Percentiles rank a stretch among this genome's conserved stretches.
Evolutionary conservation across 129 eudicot genomes (phyloP).

Genomic region (Flaveria linearis): DNA sequence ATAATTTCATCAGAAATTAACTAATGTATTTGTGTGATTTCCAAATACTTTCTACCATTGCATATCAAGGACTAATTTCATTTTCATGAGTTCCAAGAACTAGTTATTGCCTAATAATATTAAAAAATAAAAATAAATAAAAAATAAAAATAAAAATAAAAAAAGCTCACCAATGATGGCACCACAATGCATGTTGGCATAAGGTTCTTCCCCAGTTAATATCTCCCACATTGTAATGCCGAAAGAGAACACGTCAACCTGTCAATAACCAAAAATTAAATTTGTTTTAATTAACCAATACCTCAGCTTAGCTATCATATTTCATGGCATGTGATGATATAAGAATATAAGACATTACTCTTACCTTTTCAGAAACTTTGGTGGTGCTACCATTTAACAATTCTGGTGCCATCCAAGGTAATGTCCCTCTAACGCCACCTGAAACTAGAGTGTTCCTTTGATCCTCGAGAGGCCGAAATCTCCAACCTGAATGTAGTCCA

Average conservation of each 20-base stretch:
- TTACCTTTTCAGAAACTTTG: constrained; percentile 82
- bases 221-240: constrained; percentile 97
- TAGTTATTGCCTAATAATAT: neutral
- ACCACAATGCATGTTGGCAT: constrained; percentile 93
- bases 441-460: constrained; percentile 88
- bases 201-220: constrained; percentile 91
- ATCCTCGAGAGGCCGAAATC: constrained; percentile 89
- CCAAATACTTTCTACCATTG: neutral
- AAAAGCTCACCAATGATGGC: constrained; percentile 76
- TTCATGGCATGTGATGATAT: constrained; percentile 6
- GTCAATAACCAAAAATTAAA: constrained; percentile 14
- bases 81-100: neutral
- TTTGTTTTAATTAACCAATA: neutral
- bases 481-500: constrained; percentile 61
- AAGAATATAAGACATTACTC: constrained; percentile 5
- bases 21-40: neutral
- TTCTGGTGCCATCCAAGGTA: constrained; percentile 99
- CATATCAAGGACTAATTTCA: neutral
- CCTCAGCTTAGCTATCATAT: neutral
- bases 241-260: constrained; percentile 94
- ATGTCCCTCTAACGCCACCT: constrained; percentile 91
- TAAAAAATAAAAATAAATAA: neutral
- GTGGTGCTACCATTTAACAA: constrained; percentile 79
- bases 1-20: neutral
- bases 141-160: neutral